Percentiles rank a stretch among this genome's conserved stretches.
Conservation (phyloP, 2,329 filamentous ascomycete species). For the Venturia asperata region DNA sequence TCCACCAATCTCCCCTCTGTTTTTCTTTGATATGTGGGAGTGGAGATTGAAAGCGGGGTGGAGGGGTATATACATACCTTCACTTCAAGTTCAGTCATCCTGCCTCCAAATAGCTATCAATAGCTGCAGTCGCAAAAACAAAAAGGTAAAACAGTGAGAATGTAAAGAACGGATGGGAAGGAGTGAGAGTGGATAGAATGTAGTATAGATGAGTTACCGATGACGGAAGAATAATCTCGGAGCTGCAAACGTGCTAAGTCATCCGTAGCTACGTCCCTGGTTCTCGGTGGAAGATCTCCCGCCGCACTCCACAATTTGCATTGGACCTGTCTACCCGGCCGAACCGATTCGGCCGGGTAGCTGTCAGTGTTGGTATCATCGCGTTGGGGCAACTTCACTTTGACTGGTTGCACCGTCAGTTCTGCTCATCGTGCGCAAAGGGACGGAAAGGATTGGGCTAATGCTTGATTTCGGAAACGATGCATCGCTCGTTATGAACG, state of each 20-base stretch:
- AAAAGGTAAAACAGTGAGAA: too few relatives aligned
- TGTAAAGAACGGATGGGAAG: too few relatives aligned
- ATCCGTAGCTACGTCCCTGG: background rate
- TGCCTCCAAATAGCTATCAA: background rate
- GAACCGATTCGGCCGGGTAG: too few relatives aligned
- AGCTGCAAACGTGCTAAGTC: background rate
- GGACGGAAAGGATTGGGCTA: background rate
- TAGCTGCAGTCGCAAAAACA: background rate
- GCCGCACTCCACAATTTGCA: background rate
- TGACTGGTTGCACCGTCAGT: too few relatives aligned
- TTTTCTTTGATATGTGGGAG: too few relatives aligned
- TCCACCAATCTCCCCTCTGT: background rate
- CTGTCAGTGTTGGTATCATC: too few relatives aligned
- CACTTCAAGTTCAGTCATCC: background rate
- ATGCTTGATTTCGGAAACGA: background rate
- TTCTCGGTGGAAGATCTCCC: slow-evolving; percentile 14
- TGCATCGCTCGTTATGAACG: background rate
- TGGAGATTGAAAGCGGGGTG: too few relatives aligned
- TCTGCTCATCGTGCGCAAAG: background rate
- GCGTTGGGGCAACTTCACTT: too few relatives aligned
- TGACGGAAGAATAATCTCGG: background rate
- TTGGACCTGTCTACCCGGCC: too few relatives aligned
- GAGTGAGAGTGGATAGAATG: too few relatives aligned
- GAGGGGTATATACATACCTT: background rate
- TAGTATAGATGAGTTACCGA: background rate